Evolutionary conservation across 495 filamentous ascomycete species (phyloP), one percentile per base, ranked within the genome.

Genomic region (Trichocladium uniseriatum): DNA sequence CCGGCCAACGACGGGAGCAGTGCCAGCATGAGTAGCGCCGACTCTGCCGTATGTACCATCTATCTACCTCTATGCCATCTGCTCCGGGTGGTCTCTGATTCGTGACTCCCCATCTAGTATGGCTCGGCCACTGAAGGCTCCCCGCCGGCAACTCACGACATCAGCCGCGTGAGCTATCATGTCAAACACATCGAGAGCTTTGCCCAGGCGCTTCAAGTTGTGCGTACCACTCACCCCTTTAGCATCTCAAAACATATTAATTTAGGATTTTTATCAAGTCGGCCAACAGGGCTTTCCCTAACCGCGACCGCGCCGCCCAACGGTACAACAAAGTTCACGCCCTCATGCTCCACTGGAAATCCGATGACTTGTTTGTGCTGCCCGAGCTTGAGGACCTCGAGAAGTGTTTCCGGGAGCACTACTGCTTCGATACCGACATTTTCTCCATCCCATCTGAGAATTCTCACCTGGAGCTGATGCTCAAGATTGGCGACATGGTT

Each of bases 291-390:
- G 73, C 72, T 19, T 76, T 76, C 55, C 73, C 73, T 16, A 74
- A 73, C 41, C 58, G 57, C 41, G 69, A 67, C 22, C 58, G 56
- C 27, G 52, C 65, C 38, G 61, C 63, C 18, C 67, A 71, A 38
- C 56, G 76, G 38, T 80, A 79, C 56, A 66, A 59, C 45, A 69
- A 73, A 41, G 76, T 80, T 16, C 67, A 70, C 34, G 71, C 62
- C 10, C 53, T 80, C 38, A 67, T 78, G 54, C 59, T 80, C 18
- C 73, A 75, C 57, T 80, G 77, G 77, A 66, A 67, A 34, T 73
- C 68, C 38, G 76, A 79, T 45, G 74, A 79, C 52, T 56, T 78
- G 44, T 73, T 75, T 43, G 71, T 77, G 15, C 58, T 74, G 2
- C 71, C 68, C 19, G 73, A 77, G 60, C 62, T 77, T 22, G 65